Percentiles rank a stretch among this genome's conserved stretches.
Evolutionary conservation across 2,329 filamentous ascomycete genomes (phyloP).

Genomic region (Penicillium sp.): DNA sequence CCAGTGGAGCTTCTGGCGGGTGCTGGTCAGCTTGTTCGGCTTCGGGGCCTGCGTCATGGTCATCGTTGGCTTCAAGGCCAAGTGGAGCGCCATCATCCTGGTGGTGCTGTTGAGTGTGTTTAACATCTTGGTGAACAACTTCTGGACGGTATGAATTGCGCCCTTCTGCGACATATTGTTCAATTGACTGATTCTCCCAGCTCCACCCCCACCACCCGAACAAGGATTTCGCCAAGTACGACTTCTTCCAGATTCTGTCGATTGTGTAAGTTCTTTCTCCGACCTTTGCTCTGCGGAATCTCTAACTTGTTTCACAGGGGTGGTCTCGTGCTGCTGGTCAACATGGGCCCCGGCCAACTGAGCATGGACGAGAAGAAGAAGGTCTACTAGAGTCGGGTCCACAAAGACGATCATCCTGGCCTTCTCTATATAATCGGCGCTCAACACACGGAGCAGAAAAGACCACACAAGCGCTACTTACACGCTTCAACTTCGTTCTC

Average conservation of each 20-base stretch:
- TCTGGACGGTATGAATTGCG: conserved; percentile 78
- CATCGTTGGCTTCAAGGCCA: conserved; percentile 98
- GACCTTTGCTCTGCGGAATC: neutral
- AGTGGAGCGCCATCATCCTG: conserved; percentile 93
- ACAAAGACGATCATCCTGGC: conserved; percentile 4
- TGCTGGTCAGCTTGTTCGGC: conserved; percentile 77
- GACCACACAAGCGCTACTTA: too few species aligned
- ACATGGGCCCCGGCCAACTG: conserved; percentile 96
- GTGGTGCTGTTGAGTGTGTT: conserved; percentile 94
- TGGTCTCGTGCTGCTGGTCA: conserved; percentile 90
- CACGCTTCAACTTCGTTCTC: too few species aligned
- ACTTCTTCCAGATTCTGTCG: conserved; percentile 99
- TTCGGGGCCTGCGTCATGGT: conserved; percentile 96
- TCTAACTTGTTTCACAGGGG: conserved; percentile 48
- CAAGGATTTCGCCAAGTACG: conserved; percentile 99
- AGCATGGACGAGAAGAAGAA: conserved; percentile 99
- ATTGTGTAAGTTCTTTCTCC: conserved; percentile 64
- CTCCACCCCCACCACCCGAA: conserved; percentile 97
- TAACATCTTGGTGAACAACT: conserved; percentile 98
- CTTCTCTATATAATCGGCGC: conserved; percentile 13
- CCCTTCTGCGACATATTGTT: neutral
- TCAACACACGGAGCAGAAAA: conserved; percentile 11
- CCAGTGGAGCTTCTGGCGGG: conserved; percentile 82
- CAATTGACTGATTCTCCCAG: conserved; percentile 42
- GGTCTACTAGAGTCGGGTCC: conserved; percentile 64